Evolutionary conservation across 495 filamentous ascomycete genomes (phyloP).

Genomic region (Lepraria neglecta): DNA sequence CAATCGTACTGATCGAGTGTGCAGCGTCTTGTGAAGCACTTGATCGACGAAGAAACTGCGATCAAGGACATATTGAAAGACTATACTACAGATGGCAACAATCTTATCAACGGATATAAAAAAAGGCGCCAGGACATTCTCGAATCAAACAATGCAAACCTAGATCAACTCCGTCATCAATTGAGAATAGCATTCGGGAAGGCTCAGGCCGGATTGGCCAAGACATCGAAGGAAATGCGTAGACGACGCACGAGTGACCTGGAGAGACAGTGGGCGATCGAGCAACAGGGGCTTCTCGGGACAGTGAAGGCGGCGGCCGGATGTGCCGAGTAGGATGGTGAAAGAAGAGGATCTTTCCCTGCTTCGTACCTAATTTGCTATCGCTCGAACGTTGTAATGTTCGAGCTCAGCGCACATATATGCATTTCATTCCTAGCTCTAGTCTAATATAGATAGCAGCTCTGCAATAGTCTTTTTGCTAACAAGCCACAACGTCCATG

Average conservation of each 20-base stretch:
- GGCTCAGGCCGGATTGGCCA: not conserved
- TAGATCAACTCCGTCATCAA: not conserved
- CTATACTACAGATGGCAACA: slow-evolving; percentile 4
- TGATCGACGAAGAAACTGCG: slow-evolving; percentile 19
- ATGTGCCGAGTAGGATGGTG: not conserved
- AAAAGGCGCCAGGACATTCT: not conserved
- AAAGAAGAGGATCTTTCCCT: too few relatives aligned
- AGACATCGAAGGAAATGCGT: not conserved
- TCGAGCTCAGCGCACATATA: not conserved
- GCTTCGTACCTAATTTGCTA: not conserved
- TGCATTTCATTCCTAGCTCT: not conserved
- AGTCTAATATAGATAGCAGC: not conserved
- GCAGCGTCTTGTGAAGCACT: slow-evolving; percentile 17
- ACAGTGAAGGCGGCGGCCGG: not conserved
- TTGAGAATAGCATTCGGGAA: not conserved
- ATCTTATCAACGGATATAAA: slow-evolving; percentile 5
- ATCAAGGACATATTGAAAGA: slow-evolving; percentile 17
- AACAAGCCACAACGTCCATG: too few relatives aligned
- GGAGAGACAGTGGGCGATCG: not conserved
- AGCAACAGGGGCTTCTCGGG: not conserved
- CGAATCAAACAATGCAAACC: not conserved
- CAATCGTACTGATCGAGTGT: not conserved
- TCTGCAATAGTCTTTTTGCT: too few relatives aligned
- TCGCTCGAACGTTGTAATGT: not conserved
- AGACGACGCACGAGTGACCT: not conserved